Base-by-base conservation (phyloP, 805 yeast genomes). In the Suhomyces canberraensis region DNA sequence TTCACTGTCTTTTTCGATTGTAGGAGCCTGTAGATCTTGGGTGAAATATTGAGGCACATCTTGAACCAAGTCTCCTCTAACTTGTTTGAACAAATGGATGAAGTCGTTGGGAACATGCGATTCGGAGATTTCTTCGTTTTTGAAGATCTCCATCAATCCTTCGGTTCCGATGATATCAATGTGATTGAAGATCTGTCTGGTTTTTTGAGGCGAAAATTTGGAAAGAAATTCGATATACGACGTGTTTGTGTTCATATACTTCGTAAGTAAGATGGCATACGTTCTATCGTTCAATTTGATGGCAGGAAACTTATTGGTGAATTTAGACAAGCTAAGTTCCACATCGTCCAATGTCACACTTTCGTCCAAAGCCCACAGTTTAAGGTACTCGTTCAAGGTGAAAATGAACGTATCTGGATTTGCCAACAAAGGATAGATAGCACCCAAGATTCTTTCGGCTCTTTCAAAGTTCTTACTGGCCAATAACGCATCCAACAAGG, bases 401-500 rank as follows among this genome's bases (percentile, higher is more conserved):
- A 80, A 78, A 16, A 79, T 68, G 44, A 84, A 76, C 18, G 75
- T 75, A 3, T 71, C 62, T 19, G 57, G 39, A 35, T 44, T 58
- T 41, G 47, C 65, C 57, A 43, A 56, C 15, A 78, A 57, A 15
- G 76, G 76, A 33, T 79, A 71, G 31, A 87, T 66, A 3, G 89
- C 80, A 36, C 70, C 66, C 27, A 88, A 59, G 15, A 87, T 78
- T 16, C 80, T 64, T 45, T 77, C 79, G 0, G 95, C 95, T 51
- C 96, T 69, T 16, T 71, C 75, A 47, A 72, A 75, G 52, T 84
- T 83, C 36, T 73, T 72, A 22, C 84, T 74, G 29, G 78, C 76
- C 21, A 88, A 52, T 46, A 90, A 81, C 0, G 93, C 91, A 48
- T 88, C 95, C 27, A 87, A 67, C 24, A 88, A 60, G 3, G 90